Evolutionary conservation across 345 rosid species (phyloP).

Genomic region (Populus davidiana): DNA sequence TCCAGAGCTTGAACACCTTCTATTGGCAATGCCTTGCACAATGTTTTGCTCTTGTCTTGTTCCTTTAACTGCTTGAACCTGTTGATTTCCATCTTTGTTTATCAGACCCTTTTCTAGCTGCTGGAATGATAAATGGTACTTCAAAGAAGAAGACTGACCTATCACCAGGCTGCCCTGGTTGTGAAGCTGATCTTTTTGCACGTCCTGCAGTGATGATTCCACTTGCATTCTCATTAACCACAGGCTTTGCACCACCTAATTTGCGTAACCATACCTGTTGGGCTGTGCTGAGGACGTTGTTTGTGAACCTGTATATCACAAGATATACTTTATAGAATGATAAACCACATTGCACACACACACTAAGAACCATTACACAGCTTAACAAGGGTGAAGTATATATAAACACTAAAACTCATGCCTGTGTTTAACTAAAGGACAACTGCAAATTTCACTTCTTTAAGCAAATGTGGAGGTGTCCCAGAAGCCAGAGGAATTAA

Average conservation of each 20-base stretch:
- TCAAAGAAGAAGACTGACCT: constrained; percentile 41
- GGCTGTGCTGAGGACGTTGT: constrained; percentile 91
- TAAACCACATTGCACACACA: background rate
- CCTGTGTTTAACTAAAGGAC: background rate
- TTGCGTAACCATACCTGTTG: constrained; percentile 97
- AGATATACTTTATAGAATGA: background rate
- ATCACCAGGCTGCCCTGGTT: constrained; percentile 63
- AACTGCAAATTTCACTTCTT: background rate
- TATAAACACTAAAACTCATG: background rate
- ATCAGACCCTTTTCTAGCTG: constrained; percentile 10
- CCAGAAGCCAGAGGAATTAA: background rate
- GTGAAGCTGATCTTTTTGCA: constrained; percentile 80
- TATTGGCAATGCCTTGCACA: constrained; percentile 51
- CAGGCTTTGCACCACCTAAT: constrained; percentile 91
- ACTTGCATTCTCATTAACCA: constrained; percentile 67
- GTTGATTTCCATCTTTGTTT: constrained; percentile 25
- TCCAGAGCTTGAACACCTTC: constrained; percentile 43
- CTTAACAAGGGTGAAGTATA: background rate
- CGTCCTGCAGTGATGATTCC: constrained; percentile 92
- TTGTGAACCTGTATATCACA: constrained; percentile 68
- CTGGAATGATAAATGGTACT: constrained; percentile 1
- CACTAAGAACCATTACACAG: background rate
- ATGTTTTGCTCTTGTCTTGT: constrained; percentile 54
- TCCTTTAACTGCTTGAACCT: constrained; percentile 81
- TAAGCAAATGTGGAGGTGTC: background rate